Conservation (phyloP, 805 yeast genomes). For the Yarrowia porcina region DNA sequence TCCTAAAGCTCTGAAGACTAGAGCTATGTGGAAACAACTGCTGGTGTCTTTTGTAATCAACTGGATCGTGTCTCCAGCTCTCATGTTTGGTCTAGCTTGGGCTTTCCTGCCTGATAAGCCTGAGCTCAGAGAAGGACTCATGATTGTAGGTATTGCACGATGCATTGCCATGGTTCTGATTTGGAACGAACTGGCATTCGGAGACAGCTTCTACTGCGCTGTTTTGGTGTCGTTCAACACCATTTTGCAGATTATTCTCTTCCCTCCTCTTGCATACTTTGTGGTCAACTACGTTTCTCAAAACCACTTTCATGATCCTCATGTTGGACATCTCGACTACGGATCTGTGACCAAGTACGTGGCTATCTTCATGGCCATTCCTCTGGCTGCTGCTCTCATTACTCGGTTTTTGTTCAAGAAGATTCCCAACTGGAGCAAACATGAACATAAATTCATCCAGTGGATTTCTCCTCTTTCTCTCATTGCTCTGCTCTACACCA, state of each 20-base stretch:
- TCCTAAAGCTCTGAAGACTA: slow-evolving; percentile 34
- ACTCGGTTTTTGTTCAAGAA: slow-evolving; percentile 44
- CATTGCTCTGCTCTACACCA: slow-evolving; percentile 51
- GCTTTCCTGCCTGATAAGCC: slow-evolving; percentile 45
- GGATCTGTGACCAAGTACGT: slow-evolving; percentile 48
- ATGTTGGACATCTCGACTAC: slow-evolving; percentile 35
- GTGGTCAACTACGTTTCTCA: slow-evolving; percentile 46
- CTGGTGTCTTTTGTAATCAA: slow-evolving; percentile 46
- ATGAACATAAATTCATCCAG: slow-evolving; percentile 41
- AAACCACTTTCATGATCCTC: slow-evolving; percentile 30
- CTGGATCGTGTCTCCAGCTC: slow-evolving; percentile 55
- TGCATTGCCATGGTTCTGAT: slow-evolving; percentile 62
- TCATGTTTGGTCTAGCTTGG: slow-evolving; percentile 60
- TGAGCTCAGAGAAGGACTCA: slow-evolving; percentile 54
- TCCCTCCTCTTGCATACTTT: slow-evolving; percentile 52
- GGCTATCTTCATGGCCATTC: slow-evolving; percentile 53
- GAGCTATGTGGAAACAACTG: slow-evolving; percentile 37
- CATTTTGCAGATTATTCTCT: slow-evolving; percentile 49
- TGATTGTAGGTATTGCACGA: slow-evolving; percentile 57
- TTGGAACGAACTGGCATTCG: slow-evolving; percentile 56
- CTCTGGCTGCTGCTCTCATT: slow-evolving; percentile 46
- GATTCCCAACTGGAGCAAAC: slow-evolving; percentile 30
- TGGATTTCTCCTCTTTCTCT: slow-evolving; percentile 50
- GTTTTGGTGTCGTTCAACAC: slow-evolving; percentile 52
- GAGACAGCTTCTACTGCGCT: slow-evolving; percentile 52